Conservation (phyloP, 164 flowering plant genomes). For the Annona cherimola region DNA sequence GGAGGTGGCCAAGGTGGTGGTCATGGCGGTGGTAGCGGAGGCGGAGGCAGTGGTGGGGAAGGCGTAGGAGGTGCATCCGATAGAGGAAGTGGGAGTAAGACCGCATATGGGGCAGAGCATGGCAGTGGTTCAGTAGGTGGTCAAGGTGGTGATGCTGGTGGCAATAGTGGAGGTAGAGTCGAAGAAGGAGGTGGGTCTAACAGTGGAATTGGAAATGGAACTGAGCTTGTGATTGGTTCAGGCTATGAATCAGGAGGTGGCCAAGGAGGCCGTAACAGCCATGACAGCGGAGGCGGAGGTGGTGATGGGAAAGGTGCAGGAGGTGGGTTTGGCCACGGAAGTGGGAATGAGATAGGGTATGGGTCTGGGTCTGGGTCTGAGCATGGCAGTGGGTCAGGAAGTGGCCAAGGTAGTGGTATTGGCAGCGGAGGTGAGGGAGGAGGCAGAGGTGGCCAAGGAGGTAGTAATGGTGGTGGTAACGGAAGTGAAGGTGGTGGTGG, state of each 20-base stretch:
- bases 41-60: background rate
- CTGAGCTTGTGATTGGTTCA: background rate
- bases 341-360: background rate
- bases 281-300: no score
- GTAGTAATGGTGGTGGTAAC: no score
- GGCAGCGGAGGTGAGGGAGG: background rate
- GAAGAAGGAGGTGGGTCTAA: background rate
- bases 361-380: background rate
- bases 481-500: slow-evolving; percentile 5
- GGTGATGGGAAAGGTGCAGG: no score
- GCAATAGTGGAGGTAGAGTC: background rate
- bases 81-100: no score
- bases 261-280: background rate
- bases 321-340: no score
- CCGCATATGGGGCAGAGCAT: no score
- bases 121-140: no score
- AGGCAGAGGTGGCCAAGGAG: background rate
- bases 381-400: background rate
- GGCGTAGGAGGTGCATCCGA: background rate
- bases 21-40: background rate
- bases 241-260: background rate
- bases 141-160: no score
- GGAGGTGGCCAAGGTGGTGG: background rate
- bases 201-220: no score
- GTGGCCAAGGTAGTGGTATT: background rate